phyloP scores from a whole-genome alignment of 2,329 filamentous ascomycete species.

The Tolypocladium endophyticum region DNA sequence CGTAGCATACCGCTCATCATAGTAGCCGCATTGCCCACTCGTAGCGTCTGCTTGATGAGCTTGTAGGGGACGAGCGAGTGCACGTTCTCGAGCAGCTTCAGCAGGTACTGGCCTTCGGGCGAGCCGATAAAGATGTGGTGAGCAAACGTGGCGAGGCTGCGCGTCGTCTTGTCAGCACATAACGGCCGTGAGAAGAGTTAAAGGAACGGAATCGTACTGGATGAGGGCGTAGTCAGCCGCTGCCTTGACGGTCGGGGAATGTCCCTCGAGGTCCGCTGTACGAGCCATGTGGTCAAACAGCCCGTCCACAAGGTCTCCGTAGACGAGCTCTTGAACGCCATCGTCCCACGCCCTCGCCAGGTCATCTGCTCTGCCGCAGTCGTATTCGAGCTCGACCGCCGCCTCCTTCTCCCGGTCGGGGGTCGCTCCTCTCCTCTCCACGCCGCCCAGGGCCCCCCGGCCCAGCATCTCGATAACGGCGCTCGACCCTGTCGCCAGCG shows the following conservation, averaged over 20 bases:
- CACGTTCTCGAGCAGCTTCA: conserved; percentile 59
- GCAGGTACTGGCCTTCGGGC: conserved; percentile 63
- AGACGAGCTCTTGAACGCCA: conserved; percentile 53
- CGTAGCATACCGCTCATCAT: conserved; percentile 71
- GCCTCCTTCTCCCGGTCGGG: conserved; percentile 5
- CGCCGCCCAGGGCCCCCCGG: conserved; percentile 53
- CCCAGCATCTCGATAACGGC: conserved; percentile 60
- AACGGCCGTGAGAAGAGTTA: background rate
- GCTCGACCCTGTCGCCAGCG: conserved; percentile 60
- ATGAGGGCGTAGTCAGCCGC: conserved; percentile 57
- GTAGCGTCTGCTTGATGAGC: conserved; percentile 61
- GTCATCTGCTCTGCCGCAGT: conserved; percentile 47
- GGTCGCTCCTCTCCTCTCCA: conserved; percentile 8
- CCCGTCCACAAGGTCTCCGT: conserved; percentile 56
- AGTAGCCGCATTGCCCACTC: conserved; percentile 67
- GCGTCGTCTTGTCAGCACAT: background rate
- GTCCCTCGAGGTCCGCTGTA: conserved; percentile 52
- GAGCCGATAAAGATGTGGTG: conserved; percentile 65
- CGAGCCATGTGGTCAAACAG: conserved; percentile 50
- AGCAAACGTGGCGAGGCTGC: conserved; percentile 59
- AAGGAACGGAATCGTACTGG: conserved; percentile 40
- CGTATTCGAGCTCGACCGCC: conserved; percentile 35
- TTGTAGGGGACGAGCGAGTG: conserved; percentile 64
- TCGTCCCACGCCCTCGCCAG: conserved; percentile 56
- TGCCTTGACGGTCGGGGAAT: conserved; percentile 51